Percentiles rank a stretch among this genome's conserved stretches.
These are phyloP conservation scores for Calocera cornea DNA, from an alignment of 768 basidiomycete species.

Conservation along the genomic window DNA sequence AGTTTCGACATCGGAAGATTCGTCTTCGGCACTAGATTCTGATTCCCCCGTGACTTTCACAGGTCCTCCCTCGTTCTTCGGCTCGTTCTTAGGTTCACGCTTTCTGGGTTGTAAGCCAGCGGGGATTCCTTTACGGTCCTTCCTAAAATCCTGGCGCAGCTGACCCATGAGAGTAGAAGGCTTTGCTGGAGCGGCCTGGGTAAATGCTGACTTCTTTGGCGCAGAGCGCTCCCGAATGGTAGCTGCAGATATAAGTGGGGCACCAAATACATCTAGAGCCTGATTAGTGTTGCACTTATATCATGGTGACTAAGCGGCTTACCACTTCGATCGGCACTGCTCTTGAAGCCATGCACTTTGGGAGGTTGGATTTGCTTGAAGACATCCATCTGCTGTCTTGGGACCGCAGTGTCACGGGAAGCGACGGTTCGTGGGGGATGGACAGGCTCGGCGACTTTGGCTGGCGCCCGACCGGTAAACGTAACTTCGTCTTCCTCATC, in stretches of 20 bases:
- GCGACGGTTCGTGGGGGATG: neutral
- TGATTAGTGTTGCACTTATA: slow-evolving; percentile 9
- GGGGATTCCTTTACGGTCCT: neutral
- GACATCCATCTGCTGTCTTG: neutral
- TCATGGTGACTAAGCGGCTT: neutral
- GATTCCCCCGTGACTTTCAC: slow-evolving; percentile 18
- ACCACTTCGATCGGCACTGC: neutral
- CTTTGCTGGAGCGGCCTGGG: neutral
- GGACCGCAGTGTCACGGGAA: neutral
- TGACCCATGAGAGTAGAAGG: neutral
- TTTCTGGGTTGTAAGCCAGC: neutral
- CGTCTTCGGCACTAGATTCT: slow-evolving; percentile 24
- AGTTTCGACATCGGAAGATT: slow-evolving; percentile 10
- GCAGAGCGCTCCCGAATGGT: neutral
- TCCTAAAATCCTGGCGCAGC: neutral
- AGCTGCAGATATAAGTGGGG: neutral
- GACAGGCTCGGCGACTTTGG: slow-evolving; percentile 1
- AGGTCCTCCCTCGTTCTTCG: neutral
- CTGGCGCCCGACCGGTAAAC: slow-evolving; percentile 24
- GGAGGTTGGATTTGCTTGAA: slow-evolving; percentile 2
- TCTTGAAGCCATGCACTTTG: neutral
- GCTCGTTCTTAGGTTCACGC: neutral
- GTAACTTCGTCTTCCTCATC: slow-evolving; percentile 48
- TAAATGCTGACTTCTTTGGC: neutral
- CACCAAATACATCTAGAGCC: neutral